Conservation (phyloP, 1,139 yeast species). For the Kluyveromyces sp. region DNA sequence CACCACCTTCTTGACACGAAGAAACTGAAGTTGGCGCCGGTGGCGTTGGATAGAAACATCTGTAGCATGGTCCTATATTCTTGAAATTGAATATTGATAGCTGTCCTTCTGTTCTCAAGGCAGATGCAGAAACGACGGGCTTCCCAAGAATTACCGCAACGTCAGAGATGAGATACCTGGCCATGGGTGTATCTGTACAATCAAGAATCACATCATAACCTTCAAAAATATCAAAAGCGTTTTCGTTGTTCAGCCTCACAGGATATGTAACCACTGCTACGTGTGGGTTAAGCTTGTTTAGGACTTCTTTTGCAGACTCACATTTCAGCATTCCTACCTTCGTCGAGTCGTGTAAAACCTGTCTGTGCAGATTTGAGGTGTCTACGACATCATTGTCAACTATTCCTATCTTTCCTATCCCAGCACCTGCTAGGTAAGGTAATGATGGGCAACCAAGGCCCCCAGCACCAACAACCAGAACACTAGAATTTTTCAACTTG, state of each 20-base stretch:
- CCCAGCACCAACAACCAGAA: conserved; percentile 90
- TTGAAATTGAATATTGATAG: conserved; percentile 63
- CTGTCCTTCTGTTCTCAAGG: conserved; percentile 88
- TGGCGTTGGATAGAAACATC: conserved; percentile 88
- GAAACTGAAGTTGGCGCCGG: conserved; percentile 81
- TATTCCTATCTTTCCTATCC: conserved; percentile 79
- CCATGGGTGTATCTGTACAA: conserved; percentile 90
- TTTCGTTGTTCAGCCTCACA: conserved; percentile 44
- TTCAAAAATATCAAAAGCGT: conserved; percentile 58
- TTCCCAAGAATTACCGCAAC: conserved; percentile 62
- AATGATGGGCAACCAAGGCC: conserved; percentile 94
- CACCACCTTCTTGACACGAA: conserved; percentile 92
- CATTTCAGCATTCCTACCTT: conserved; percentile 67
- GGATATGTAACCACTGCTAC: conserved; percentile 51
- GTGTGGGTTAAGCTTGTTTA: conserved; percentile 57
- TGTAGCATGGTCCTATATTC: conserved; percentile 80
- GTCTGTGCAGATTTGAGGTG: conserved; percentile 79
- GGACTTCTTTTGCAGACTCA: conserved; percentile 59
- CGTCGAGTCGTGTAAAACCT: conserved; percentile 65
- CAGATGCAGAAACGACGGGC: conserved; percentile 87
- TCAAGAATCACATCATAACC: conserved; percentile 73
- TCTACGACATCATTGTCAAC: conserved; percentile 86
- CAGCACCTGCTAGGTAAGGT: conserved; percentile 79
- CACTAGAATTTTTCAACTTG: conserved; percentile 46
- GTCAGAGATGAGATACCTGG: conserved; percentile 83